Evolutionary conservation across 176 grass and related monocot genomes (phyloP), one percentile per base, ranked within the genome.

Genomic region (Cenchrus fungigraminus): DNA sequence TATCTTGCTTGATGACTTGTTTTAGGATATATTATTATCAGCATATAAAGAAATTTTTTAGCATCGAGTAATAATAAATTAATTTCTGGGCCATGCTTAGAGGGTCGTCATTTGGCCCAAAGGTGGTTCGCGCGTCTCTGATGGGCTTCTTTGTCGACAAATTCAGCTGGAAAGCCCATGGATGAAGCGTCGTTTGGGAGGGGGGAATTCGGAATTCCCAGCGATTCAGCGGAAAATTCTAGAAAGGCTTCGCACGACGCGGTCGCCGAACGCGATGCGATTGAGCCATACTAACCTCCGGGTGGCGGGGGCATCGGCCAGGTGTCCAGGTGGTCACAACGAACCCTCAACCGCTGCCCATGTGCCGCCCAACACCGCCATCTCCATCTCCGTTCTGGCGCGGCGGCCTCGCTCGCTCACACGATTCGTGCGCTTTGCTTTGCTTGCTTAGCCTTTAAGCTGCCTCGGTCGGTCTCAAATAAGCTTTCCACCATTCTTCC

Each of bases 291-390:
- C 19, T 25, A 25, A 25, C 6, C 8, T 4, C 0, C 5, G 29
- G 69, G 31, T 12, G 64, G 62, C 3, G 9, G 12, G 14, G 6
- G 46, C 28, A 15, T 10, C 1, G 28, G 64, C 17, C 78, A 80
- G 31, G 78, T 68, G 78, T 68, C 61, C 64, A 65, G 84, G 77
- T 86, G 84, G 84, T 86, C 84, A 64, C 67, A 64, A 45, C 46
- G 11, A 87, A 45, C 20, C 6, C 68, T 2, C 60, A 74, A 57
- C 77, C 73, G 60, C 70, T 75, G 5, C 78, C 69, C 85, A 66
- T 72, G 85, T 80, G 85, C 63, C 54, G 75, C 15, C 53, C 25
- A 25, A 55, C 31, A 65, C 76, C 16, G 4, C 45, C 77, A 51
- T 65, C 61, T 19, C 60, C 77, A 11, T 17, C 16, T 56, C 54